These are phyloP conservation scores for Apiotrichum akiyoshidainum DNA, from an alignment of 1,284 basidiomycete genomes.

Conservation along the genomic window DNA sequence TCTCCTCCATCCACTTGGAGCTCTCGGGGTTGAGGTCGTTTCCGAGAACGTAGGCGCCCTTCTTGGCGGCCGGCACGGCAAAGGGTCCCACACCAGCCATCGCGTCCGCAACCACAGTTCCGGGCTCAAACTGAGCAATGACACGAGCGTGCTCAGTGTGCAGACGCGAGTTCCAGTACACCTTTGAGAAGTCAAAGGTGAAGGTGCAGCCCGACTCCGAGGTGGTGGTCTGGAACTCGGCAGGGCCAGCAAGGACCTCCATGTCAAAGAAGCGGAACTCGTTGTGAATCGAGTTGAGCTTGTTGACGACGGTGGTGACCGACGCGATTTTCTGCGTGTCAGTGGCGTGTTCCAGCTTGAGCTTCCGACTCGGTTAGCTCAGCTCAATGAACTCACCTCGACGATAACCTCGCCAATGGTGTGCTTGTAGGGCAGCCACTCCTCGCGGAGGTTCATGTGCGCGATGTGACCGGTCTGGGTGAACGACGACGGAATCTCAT, in stretches of 20 bases:
- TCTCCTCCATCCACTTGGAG: slow-evolving; percentile 70
- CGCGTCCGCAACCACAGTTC: slow-evolving; percentile 79
- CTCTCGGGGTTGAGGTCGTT: slow-evolving; percentile 94
- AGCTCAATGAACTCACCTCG: slow-evolving; percentile 80
- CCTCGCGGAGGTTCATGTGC: slow-evolving; percentile 85
- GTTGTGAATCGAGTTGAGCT: slow-evolving; percentile 80
- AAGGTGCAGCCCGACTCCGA: slow-evolving; percentile 80
- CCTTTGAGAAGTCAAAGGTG: slow-evolving; percentile 88
- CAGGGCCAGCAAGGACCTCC: slow-evolving; percentile 91
- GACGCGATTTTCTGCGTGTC: slow-evolving; percentile 69
- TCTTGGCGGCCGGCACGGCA: slow-evolving; percentile 85
- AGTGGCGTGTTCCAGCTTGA: background rate
- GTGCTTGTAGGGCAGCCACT: slow-evolving; percentile 87
- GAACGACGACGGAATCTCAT: slow-evolving; percentile 80
- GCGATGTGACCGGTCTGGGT: slow-evolving; percentile 86
- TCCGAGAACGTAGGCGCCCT: slow-evolving; percentile 79
- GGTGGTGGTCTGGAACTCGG: slow-evolving; percentile 77
- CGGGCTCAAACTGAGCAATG: slow-evolving; percentile 64
- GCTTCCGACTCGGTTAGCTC: too few relatives aligned
- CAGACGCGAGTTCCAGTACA: slow-evolving; percentile 97
- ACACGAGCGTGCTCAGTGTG: slow-evolving; percentile 87
- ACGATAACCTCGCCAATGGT: slow-evolving; percentile 88
- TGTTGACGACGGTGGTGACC: slow-evolving; percentile 91
- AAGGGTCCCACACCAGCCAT: slow-evolving; percentile 99
- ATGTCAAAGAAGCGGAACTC: slow-evolving; percentile 93